phyloP scores from a whole-genome alignment of 495 filamentous ascomycete genomes.

The Mycothermus thermophilus region DNA sequence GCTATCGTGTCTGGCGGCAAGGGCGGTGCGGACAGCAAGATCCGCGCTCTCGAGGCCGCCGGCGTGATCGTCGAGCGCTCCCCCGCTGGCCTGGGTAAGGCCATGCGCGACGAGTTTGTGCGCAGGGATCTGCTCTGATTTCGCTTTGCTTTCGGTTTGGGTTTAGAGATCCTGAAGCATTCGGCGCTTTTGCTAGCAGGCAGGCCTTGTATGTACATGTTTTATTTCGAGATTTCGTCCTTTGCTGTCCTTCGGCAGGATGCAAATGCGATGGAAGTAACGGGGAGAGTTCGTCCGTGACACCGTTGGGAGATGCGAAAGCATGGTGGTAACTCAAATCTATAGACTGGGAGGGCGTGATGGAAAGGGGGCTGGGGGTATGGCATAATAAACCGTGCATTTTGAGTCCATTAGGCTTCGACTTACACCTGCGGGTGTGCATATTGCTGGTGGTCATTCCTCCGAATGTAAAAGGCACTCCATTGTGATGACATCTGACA shows the following conservation, averaged over 20 bases:
- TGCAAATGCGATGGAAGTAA: no score
- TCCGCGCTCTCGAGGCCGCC: slow-evolving; percentile 78
- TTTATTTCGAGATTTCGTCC: slow-evolving; percentile 1
- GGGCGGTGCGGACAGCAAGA: slow-evolving; percentile 96
- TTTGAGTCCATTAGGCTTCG: slow-evolving; percentile 1
- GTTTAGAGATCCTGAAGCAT: neutral
- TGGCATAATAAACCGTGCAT: slow-evolving; percentile 14
- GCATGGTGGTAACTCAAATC: neutral
- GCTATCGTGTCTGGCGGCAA: slow-evolving; percentile 96
- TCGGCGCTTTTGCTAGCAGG: no score
- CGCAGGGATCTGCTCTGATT: slow-evolving; percentile 82
- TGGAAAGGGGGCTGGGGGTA: slow-evolving; percentile 16
- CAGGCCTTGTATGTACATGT: slow-evolving; percentile 13
- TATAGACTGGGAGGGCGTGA: slow-evolving; percentile 24
- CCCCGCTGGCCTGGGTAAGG: slow-evolving; percentile 81
- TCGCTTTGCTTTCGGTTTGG: neutral
- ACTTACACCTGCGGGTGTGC: neutral
- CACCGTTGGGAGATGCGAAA: neutral
- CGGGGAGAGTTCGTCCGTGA: neutral
- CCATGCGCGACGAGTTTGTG: slow-evolving; percentile 86
- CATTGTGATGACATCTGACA: no score
- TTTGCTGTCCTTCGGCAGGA: slow-evolving; percentile 5
- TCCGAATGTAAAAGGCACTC: no score
- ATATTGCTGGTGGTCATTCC: no score
- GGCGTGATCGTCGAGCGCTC: slow-evolving; percentile 95